Evolutionary conservation across 1,284 basidiomycete genomes (phyloP), one percentile per base, ranked within the genome.

Genomic region (Malassezia equina): DNA sequence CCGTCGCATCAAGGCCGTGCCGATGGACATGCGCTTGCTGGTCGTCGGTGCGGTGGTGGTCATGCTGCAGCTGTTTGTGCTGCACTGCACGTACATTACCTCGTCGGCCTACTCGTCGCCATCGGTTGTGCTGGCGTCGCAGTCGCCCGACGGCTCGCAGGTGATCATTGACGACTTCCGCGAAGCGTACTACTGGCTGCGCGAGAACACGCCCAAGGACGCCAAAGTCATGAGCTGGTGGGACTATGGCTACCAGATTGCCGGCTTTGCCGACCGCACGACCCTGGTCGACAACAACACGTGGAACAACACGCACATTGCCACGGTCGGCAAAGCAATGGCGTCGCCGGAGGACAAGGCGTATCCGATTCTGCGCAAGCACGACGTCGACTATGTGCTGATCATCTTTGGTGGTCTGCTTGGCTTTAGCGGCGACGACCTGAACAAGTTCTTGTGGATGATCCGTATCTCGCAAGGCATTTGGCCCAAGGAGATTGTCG

Each of bases 211-310:
- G 1, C 80, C 85, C 3, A 79, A 88, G 75, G 85, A 89, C 63
- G 84, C 90, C 12, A 91, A 96, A 42, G 84, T 98, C 33, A 93
- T 94, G 89, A 90, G 86, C 63, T 99, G 94, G 94, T 98, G 94
- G 94, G 94, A 99, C 78, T 99, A 98, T 69, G 94, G 94, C 19
- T 98, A 98, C 76, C 93, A 98, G 78, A 95, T 98, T 71, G 89
- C 91, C 40, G 94, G 94, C 46, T 95, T 98, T 88, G 90, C 94
- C 11, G 90, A 96, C 78, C 80, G 94, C 40, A 84, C 88, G n/a
- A 94, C 90, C 2, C 79, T 99, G 56, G 94, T 98, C 9, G 94
- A 98, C 77, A 98, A 98, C 79, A 98, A 98, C 76, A 99, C 94
- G 1, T 99, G 94, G 94, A 98, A 99, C 78, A 99, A 99, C 78